Evolutionary conservation across 176 grass and related monocot genomes (phyloP).

Genomic region (Saccharum spontaneum): DNA sequence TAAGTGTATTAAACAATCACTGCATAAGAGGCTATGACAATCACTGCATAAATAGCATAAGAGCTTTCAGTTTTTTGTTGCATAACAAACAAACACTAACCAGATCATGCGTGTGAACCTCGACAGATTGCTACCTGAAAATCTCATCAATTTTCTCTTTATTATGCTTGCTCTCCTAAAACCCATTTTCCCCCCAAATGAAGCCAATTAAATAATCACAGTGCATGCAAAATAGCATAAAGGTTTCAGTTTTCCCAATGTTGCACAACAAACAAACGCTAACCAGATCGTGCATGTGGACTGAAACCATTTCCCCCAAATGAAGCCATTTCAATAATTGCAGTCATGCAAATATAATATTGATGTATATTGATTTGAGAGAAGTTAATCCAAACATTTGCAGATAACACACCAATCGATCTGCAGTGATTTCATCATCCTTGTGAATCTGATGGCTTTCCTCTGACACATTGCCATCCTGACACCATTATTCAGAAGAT

Average conservation of each 20-base stretch:
- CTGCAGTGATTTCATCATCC: background rate
- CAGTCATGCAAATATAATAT: background rate
- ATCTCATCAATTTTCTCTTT: background rate
- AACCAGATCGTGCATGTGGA: background rate
- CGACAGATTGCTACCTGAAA: background rate
- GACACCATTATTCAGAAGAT: conserved; percentile 6
- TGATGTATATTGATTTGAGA: background rate
- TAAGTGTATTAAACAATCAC: too few relatives aligned
- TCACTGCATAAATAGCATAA: too few relatives aligned
- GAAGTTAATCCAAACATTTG: background rate
- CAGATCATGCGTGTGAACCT: background rate
- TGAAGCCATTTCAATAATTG: background rate
- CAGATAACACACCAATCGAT: conserved; percentile 23
- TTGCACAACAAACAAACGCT: background rate
- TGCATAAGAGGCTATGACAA: too few relatives aligned
- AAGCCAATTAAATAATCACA: background rate
- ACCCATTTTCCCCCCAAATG: background rate
- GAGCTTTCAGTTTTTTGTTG: too few relatives aligned
- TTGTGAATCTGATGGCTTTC: conserved; percentile 18
- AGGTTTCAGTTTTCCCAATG: background rate
- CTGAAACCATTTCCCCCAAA: background rate
- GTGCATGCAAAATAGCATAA: background rate
- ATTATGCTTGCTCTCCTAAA: background rate
- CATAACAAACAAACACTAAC: background rate
- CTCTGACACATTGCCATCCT: background rate